Evolutionary conservation across 495 filamentous ascomycete genomes (phyloP), one percentile per base, ranked within the genome.

Genomic region (Lepidopterella palustris): DNA sequence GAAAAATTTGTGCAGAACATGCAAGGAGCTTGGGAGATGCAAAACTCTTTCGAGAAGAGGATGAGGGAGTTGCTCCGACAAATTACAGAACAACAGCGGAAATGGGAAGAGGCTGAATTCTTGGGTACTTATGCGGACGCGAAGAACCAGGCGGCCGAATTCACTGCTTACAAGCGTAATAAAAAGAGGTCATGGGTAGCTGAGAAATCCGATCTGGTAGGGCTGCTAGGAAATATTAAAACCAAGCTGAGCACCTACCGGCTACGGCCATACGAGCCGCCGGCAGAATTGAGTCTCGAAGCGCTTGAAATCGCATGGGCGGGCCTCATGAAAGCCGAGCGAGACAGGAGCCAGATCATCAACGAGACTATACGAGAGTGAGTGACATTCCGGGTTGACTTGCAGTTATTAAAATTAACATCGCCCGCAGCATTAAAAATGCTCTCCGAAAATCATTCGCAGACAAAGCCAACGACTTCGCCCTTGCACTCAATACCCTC

Each of bases 1-100:
- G 93, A 98, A 77, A 98, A 98, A 76, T 98, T 98, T 65, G 88
- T 97, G 47, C 89, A 88, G 69, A 96, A 93, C 68, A 97, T 97
- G 93, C 90, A 96, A 63, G 93, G 92, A n/a, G 91, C 93, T 3
- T 97, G 95, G 93, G 91, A 95, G 69, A 98, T 98, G 93, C 90
- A 98, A 73, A 93, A 88, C 69, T 87, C 86, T 13, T 98, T 89
- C 68, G 93, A 98, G 81, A 80, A 84, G 66, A 81, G 92, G 45
- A 93, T 97, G 89, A 79, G 80, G 28, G 87, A 84, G 55, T 74
- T 98, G 8, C 76, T 97, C 51, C 77, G 82, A 59, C 78, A 85
- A 61, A 92, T 97, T 63, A 78, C 77, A 6, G 79, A 79, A 47
- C 89, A 95, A 71, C 77, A 84, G 49, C 75, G 86, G 49, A 71